Conservation (phyloP, 2,329 filamentous ascomycete species). For the Ophiocordyceps unilateralis region DNA sequence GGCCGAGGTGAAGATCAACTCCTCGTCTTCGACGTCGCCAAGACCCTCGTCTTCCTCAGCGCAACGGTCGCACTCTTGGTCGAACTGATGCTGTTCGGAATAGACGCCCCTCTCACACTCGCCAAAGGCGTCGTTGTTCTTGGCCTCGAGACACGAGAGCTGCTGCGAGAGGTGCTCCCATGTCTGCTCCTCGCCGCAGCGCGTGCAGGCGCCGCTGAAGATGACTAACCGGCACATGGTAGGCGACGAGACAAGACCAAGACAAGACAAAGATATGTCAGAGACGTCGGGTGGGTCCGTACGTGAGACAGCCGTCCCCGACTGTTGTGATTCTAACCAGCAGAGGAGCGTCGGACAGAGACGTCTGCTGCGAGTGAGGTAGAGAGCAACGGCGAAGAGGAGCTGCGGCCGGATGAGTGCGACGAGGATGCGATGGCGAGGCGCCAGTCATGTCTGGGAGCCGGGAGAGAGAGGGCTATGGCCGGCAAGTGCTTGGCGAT, state of each 20-base stretch:
- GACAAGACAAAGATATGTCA: not conserved
- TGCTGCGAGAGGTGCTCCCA: constrained; percentile 28
- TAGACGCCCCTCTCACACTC: constrained; percentile 22
- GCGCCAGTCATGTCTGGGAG: not conserved
- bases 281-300: too few relatives aligned
- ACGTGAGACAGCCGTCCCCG: not conserved
- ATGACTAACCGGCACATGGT: constrained; percentile 29
- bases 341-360: not conserved
- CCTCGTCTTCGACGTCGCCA: constrained; percentile 19
- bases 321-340: not conserved
- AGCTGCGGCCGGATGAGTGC: not conserved
- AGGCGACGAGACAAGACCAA: too few relatives aligned
- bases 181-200: constrained; percentile 20
- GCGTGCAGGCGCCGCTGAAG: constrained; percentile 25
- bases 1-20: not conserved
- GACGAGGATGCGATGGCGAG: not conserved
- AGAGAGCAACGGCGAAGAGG: not conserved
- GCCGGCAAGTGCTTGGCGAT: not conserved
- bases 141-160: constrained; percentile 30
- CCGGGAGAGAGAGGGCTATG: not conserved
- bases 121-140: constrained; percentile 28
- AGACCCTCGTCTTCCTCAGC: constrained; percentile 23
- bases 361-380: not conserved
- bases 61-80: constrained; percentile 29
- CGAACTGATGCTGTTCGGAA: constrained; percentile 25